phyloP scores from a whole-genome alignment of 2,329 filamentous ascomycete genomes.

The Colletotrichum siamense region DNA sequence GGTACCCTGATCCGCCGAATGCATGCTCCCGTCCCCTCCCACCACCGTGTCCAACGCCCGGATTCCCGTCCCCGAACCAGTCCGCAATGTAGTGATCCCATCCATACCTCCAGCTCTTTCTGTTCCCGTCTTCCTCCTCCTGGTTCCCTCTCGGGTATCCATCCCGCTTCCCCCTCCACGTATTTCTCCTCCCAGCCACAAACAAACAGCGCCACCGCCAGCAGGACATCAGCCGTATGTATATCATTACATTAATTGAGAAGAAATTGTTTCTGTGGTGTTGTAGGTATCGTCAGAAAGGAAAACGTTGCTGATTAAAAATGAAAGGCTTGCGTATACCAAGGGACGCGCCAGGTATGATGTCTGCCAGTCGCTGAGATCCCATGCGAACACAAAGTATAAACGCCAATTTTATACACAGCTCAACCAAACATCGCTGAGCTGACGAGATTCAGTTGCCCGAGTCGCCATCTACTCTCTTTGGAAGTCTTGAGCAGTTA shows the following conservation, averaged over 20 bases:
- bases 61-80: not conserved
- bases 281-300: slow-evolving; percentile 13
- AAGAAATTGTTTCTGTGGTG: slow-evolving; percentile 7
- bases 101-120: not conserved
- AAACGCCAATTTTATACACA: slow-evolving; percentile 1
- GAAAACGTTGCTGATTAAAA: not conserved
- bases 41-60: not conserved
- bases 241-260: slow-evolving; percentile 24
- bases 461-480: slow-evolving; percentile 1
- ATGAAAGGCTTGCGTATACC: not conserved
- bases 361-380: slow-evolving; percentile 3
- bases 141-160: not conserved
- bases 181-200: not conserved
- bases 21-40: not conserved
- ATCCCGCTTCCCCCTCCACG: not conserved
- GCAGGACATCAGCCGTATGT: slow-evolving; percentile 16
- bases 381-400: not conserved
- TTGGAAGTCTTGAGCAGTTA: slow-evolving; percentile 31
- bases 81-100: not conserved
- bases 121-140: not conserved
- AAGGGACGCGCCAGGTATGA: not conserved
- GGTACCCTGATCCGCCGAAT: not conserved
- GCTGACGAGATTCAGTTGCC: not conserved
- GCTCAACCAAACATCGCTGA: not conserved
- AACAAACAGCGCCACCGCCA: slow-evolving; percentile 20